A percentile compares a stretch with the other conserved stretches of the same genome.
Evolutionary conservation across 139 green algal species (phyloP).

Genomic region (Zygnema cylindricum): DNA sequence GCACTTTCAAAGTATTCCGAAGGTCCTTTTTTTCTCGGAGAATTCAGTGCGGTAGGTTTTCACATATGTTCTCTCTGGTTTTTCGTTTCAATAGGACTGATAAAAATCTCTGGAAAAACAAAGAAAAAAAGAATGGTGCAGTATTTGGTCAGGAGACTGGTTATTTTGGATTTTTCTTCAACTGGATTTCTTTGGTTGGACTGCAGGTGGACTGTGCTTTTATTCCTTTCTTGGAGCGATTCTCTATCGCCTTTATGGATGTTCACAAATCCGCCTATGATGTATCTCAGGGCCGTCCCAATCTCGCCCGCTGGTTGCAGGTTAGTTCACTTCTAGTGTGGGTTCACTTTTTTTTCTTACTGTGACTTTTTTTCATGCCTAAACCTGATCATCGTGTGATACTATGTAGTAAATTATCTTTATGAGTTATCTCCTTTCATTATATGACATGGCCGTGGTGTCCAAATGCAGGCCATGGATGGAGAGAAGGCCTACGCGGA

Average conservation of each 20-base stretch:
- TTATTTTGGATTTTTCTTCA: no score
- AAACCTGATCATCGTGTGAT: background rate
- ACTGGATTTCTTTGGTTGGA: background rate
- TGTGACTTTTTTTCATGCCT: background rate
- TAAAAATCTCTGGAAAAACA: background rate
- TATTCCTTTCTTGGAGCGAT: background rate
- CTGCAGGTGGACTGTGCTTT: background rate
- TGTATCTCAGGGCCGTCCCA: background rate
- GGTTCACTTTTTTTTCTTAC: background rate
- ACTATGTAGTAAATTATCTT: background rate
- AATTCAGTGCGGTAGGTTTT: background rate
- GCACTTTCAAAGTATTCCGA: background rate
- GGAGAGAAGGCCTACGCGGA: conserved; percentile 16
- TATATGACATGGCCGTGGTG: background rate
- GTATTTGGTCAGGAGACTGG: no score
- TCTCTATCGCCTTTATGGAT: conserved; percentile 1
- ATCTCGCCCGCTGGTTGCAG: background rate
- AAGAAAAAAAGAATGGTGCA: background rate
- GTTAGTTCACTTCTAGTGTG: background rate
- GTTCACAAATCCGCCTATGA: background rate
- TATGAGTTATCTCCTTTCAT: background rate
- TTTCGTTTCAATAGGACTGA: no score
- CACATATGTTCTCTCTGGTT: no score
- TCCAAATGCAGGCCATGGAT: conserved; percentile 2
- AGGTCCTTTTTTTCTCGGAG: conserved; percentile 7